These are phyloP conservation scores for Scutellaria minor DNA, from an alignment of 257 asterid species.

Conservation along the genomic window DNA sequence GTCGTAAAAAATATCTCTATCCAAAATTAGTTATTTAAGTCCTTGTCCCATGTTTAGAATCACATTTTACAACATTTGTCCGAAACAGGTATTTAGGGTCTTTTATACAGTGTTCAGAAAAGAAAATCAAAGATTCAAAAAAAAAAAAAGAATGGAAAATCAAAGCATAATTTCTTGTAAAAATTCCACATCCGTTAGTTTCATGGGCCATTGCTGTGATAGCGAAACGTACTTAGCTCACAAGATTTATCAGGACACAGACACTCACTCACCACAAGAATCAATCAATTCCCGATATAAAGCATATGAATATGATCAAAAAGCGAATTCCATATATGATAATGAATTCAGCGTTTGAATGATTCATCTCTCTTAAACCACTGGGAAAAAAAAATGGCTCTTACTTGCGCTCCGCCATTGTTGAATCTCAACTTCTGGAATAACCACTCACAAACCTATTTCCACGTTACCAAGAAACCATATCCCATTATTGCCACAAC, in stretches of 20 bases:
- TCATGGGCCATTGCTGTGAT: constrained; percentile 27
- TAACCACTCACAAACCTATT: constrained; percentile 26
- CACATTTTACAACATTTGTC: no score
- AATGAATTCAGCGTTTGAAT: not conserved
- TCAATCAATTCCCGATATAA: constrained; percentile 21
- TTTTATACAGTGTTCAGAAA: no score
- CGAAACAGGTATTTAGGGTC: no score
- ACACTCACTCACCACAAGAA: constrained; percentile 36
- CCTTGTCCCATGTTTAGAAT: no score
- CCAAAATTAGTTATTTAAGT: no score
- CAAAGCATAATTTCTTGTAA: not conserved
- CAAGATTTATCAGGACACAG: not conserved
- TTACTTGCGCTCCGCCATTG: constrained; percentile 44
- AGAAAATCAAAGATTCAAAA: no score
- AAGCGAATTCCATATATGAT: not conserved
- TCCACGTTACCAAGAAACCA: constrained; percentile 24
- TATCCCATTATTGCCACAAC: not conserved
- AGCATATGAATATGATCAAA: not conserved
- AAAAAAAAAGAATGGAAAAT: no score
- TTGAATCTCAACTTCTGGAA: constrained; percentile 38
- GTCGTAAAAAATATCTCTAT: no score
- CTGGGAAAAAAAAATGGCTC: constrained; percentile 41
- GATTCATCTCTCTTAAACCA: not conserved
- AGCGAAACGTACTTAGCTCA: constrained; percentile 21
- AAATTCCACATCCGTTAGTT: not conserved